Conservation (phyloP, 805 yeast genomes). For the Helenozyma baotianmanensis region DNA sequence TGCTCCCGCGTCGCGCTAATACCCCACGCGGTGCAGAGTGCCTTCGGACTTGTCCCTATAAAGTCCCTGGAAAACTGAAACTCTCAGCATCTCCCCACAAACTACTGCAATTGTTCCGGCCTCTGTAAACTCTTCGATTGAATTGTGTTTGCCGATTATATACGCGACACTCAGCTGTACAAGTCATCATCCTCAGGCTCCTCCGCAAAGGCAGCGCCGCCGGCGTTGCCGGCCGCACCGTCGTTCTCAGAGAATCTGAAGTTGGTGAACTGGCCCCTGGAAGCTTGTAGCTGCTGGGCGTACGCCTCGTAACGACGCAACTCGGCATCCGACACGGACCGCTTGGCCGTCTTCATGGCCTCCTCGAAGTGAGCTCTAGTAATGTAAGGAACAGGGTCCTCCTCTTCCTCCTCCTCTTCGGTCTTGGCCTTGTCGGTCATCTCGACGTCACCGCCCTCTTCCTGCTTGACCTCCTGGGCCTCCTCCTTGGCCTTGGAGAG, state of each 20-base stretch:
- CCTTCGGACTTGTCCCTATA: no score
- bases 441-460: slow-evolving; percentile 43
- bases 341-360: slow-evolving; percentile 99
- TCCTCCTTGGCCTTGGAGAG: slow-evolving; percentile 36
- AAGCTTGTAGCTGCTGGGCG: slow-evolving; percentile 92
- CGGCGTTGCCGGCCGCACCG: slow-evolving; percentile 22
- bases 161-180: slow-evolving; percentile 16
- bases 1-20: no score
- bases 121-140: no score
- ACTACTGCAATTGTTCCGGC: no score
- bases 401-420: slow-evolving; percentile 59
- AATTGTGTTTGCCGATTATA: no score
- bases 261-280: slow-evolving; percentile 91
- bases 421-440: slow-evolving; percentile 32
- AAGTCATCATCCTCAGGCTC: slow-evolving; percentile 38
- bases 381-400: slow-evolving; percentile 94
- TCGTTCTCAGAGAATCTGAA: slow-evolving; percentile 63
- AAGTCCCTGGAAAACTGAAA: no score
- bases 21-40: no score
- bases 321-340: slow-evolving; percentile 96
- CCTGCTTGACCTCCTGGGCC: slow-evolving; percentile 25
- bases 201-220: slow-evolving; percentile 41
- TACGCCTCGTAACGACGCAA: slow-evolving; percentile 98
- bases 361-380: slow-evolving; percentile 94
- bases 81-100: no score